Conservation (phyloP, 2,329 filamentous ascomycete genomes). For the Fusarium sororula region DNA sequence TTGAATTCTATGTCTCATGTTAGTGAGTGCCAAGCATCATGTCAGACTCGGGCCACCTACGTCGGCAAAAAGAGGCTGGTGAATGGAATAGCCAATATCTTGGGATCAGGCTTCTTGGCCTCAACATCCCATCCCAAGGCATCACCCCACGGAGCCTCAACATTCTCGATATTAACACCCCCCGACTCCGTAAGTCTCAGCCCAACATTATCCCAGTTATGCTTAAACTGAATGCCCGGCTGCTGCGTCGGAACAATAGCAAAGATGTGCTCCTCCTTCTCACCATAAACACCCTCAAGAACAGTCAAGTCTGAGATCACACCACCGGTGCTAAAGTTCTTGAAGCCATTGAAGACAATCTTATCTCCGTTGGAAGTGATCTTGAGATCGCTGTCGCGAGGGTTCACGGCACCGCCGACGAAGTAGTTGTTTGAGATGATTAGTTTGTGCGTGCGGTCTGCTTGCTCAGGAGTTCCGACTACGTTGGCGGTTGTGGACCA, state of each 20-base stretch:
- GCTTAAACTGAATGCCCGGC: conserved; percentile 1
- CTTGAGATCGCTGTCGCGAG: conserved; percentile 62
- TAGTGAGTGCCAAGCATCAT: too few relatives aligned
- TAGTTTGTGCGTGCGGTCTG: conserved; percentile 62
- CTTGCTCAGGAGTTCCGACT: conserved; percentile 56
- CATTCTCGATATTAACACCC: conserved; percentile 1
- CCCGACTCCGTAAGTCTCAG: conserved; percentile 5
- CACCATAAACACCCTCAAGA: conserved; percentile 67
- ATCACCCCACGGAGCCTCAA: neutral
- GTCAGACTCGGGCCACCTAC: neutral
- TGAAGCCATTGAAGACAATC: conserved; percentile 68
- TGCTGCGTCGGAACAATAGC: conserved; percentile 7
- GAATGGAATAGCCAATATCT: neutral
- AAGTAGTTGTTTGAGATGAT: conserved; percentile 73
- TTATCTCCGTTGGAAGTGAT: conserved; percentile 62
- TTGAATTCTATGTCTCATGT: neutral
- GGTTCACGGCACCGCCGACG: conserved; percentile 72
- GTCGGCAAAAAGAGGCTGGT: neutral
- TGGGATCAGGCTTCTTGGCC: neutral
- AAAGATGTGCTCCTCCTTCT: conserved; percentile 8
- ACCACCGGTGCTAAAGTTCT: conserved; percentile 74
- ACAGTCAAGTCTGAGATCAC: conserved; percentile 73
- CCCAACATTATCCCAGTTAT: conserved; percentile 17
- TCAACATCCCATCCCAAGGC: conserved; percentile 7
- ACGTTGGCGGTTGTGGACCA: conserved; percentile 15